phyloP scores from a whole-genome alignment of 768 basidiomycete genomes.

The Cystoderma amianthinum region DNA sequence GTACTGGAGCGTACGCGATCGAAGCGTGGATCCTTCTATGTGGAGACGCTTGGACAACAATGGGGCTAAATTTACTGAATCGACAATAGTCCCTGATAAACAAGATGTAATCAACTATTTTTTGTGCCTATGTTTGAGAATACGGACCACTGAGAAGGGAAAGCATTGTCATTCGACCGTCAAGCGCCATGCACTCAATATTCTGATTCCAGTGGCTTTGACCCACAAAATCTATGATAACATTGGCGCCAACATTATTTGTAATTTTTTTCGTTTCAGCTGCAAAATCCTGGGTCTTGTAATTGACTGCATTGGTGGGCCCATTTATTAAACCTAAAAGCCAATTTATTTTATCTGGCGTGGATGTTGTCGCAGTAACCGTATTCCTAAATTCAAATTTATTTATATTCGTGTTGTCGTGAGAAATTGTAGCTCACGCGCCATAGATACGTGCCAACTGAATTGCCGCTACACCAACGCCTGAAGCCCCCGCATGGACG shows the following conservation, averaged over 20 bases:
- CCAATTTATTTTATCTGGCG: conserved; percentile 75
- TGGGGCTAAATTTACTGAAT: conserved; percentile 49
- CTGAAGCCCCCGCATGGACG: conserved; percentile 87
- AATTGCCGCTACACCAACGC: conserved; percentile 83
- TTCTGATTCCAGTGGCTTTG: conserved; percentile 70
- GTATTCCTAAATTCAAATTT: conserved; percentile 33
- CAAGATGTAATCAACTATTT: conserved; percentile 5
- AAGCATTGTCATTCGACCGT: conserved; percentile 71
- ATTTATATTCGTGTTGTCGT: conserved; percentile 4
- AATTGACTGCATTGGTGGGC: conserved; percentile 75
- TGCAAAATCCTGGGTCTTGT: conserved; percentile 79
- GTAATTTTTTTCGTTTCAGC: conserved; percentile 66
- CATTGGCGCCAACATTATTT: conserved; percentile 64
- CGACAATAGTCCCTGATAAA: conserved; percentile 41
- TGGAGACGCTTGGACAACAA: conserved; percentile 81
- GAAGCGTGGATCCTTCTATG: conserved; percentile 84
- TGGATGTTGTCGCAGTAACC: conserved; percentile 84
- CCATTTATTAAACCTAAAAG: conserved; percentile 60
- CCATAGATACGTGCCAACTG: conserved; percentile 74
- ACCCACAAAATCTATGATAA: conserved; percentile 83
- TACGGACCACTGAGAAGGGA: conserved; percentile 56
- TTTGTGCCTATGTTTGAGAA: conserved; percentile 2
- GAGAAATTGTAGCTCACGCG: conserved; percentile 45
- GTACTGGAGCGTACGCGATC: conserved; percentile 68
- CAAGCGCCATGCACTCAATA: conserved; percentile 58